phyloP scores from a whole-genome alignment of 164 flowering plant species.

The Litsea cubeba region DNA sequence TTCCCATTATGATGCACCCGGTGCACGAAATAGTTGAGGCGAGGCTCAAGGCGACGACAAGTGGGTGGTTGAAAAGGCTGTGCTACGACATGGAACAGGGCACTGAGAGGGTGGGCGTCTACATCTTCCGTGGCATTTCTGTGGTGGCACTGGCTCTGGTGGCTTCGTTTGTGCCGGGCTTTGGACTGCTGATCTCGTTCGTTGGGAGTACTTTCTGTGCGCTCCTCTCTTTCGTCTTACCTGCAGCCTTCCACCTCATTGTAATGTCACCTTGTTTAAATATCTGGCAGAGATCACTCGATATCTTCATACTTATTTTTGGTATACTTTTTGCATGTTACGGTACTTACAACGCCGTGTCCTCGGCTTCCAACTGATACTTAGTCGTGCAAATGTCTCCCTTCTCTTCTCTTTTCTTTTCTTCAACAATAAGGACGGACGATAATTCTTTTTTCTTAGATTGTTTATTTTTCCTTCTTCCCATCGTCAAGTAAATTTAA shows the following conservation, averaged over 20 bases:
- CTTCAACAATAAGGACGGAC: not conserved
- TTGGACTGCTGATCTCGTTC: slow-evolving; percentile 25
- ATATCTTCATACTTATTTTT: slow-evolving; percentile 11
- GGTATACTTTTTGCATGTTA: slow-evolving; percentile 23
- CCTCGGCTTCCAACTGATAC: not conserved
- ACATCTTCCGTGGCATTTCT: slow-evolving; percentile 8
- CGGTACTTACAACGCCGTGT: slow-evolving; percentile 14
- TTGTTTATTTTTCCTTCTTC: not conserved
- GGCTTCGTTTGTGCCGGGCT: slow-evolving; percentile 25
- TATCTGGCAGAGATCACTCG: slow-evolving; percentile 14
- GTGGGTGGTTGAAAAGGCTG: slow-evolving; percentile 13
- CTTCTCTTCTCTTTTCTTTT: not conserved
- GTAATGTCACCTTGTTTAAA: slow-evolving; percentile 8
- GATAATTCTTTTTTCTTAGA: not conserved
- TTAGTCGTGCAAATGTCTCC: not conserved
- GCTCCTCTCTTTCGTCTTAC: slow-evolving; percentile 27
- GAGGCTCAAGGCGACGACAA: slow-evolving; percentile 5
- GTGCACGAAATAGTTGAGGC: slow-evolving; percentile 26
- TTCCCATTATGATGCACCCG: slow-evolving; percentile 32
- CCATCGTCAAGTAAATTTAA: not conserved
- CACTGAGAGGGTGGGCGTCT: not conserved
- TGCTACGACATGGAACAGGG: slow-evolving; percentile 1
- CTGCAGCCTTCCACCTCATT: slow-evolving; percentile 18
- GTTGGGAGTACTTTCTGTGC: slow-evolving; percentile 35
- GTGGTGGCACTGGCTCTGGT: slow-evolving; percentile 15